These are phyloP conservation scores for Tolypocladium endophyticum DNA, from an alignment of 2,329 filamentous ascomycete species.

Conservation along the genomic window DNA sequence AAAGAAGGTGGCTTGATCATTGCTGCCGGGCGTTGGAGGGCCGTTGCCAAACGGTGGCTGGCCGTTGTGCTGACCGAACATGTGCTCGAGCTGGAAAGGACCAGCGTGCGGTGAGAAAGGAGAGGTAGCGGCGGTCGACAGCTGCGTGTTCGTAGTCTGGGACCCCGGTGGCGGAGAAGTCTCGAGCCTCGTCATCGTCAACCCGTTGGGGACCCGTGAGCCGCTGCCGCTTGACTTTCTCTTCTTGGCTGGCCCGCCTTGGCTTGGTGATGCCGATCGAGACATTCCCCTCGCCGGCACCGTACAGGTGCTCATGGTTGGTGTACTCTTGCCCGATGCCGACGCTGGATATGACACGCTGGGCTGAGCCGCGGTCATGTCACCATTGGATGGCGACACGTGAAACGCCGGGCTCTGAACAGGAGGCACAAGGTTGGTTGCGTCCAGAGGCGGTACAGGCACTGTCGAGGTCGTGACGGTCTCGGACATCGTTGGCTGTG, in stretches of 20 bases:
- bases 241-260: slow-evolving; percentile 65
- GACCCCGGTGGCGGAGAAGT: slow-evolving; percentile 33
- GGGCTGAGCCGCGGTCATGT: slow-evolving; percentile 49
- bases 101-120: slow-evolving; percentile 40
- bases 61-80: slow-evolving; percentile 32
- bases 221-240: slow-evolving; percentile 61
- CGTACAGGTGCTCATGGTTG: slow-evolving; percentile 11
- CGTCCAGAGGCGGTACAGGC: slow-evolving; percentile 13
- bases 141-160: slow-evolving; percentile 25
- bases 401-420: slow-evolving; percentile 34
- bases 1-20: slow-evolving; percentile 48
- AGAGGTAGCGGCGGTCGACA: slow-evolving; percentile 30
- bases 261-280: slow-evolving; percentile 61
- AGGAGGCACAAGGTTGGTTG: slow-evolving; percentile 20
- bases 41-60: slow-evolving; percentile 39
- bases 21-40: slow-evolving; percentile 56
- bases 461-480: slow-evolving; percentile 11
- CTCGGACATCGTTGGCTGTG: slow-evolving; percentile 18
- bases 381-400: slow-evolving; percentile 50
- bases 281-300: slow-evolving; percentile 39
- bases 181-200: slow-evolving; percentile 77
- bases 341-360: slow-evolving; percentile 21
- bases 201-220: slow-evolving; percentile 58
- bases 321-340: slow-evolving; percentile 21
- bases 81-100: slow-evolving; percentile 33